These are phyloP conservation scores for Kluyveromyces dobzhanskii DNA, from an alignment of 805 yeast genomes.

Conservation along the genomic window DNA sequence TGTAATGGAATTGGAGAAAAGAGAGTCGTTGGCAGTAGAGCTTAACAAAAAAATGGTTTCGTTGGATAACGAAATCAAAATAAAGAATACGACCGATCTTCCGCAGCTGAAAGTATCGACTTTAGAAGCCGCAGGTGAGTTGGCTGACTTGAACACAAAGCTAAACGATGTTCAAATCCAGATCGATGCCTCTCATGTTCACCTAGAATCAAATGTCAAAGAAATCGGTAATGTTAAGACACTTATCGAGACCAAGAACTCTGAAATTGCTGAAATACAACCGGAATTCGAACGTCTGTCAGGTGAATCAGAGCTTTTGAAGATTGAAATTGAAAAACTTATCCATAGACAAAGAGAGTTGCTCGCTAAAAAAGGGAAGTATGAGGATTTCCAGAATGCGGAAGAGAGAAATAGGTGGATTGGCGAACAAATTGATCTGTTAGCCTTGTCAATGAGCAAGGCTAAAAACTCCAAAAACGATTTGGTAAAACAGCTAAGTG, in stretches of 20 bases:
- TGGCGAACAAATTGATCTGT: constrained; percentile 36
- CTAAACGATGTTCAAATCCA: constrained; percentile 36
- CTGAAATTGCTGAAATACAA: constrained; percentile 28
- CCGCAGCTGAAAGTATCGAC: constrained; percentile 43
- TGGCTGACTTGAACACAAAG: constrained; percentile 43
- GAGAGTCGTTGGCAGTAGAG: constrained; percentile 45
- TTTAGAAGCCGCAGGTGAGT: constrained; percentile 38
- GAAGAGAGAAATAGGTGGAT: constrained; percentile 66
- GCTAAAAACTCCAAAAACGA: constrained; percentile 21
- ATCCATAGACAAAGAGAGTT: constrained; percentile 49
- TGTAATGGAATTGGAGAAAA: constrained; percentile 47
- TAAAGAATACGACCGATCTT: constrained; percentile 46
- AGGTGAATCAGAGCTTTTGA: constrained; percentile 34
- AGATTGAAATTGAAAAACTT: constrained; percentile 33
- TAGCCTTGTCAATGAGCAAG: constrained; percentile 23
- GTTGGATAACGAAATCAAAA: constrained; percentile 40
- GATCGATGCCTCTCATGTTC: constrained; percentile 27
- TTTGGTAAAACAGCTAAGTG: constrained; percentile 7
- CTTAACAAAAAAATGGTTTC: constrained; percentile 39
- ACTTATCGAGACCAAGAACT: constrained; percentile 32
- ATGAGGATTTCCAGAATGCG: constrained; percentile 45
- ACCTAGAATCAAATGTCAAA: constrained; percentile 20
- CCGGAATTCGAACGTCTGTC: constrained; percentile 37
- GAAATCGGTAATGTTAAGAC: constrained; percentile 20
- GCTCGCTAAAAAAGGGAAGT: constrained; percentile 64